phyloP scores from a whole-genome alignment of 2,329 filamentous ascomycete species.

The Alternaria ventricosa region DNA sequence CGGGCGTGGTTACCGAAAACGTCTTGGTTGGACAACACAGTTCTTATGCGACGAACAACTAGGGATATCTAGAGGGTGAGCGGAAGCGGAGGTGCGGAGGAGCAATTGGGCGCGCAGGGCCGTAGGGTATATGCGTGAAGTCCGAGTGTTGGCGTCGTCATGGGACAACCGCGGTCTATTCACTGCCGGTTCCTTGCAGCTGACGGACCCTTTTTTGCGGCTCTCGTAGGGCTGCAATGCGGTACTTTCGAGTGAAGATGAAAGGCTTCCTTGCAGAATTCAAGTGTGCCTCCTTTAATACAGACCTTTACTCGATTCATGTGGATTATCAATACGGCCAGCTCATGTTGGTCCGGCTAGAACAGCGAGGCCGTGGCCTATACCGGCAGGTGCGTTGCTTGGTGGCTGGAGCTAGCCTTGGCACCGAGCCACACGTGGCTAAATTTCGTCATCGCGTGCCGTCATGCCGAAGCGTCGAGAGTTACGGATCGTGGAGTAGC shows the following conservation, averaged over 20 bases:
- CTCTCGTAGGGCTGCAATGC: constrained; percentile 9
- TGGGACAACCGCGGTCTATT: constrained; percentile 5
- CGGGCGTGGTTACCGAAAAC: constrained; percentile 25
- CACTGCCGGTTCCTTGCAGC: constrained; percentile 9
- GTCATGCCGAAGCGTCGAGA: constrained; percentile 3
- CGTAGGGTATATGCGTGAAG: constrained; percentile 1
- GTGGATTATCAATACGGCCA: background rate
- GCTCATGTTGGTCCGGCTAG: background rate
- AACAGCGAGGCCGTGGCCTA: background rate
- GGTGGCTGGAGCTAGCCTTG: constrained; percentile 8
- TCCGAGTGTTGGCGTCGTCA: constrained; percentile 9
- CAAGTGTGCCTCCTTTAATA: background rate
- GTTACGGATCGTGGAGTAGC: background rate
- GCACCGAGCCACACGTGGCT: constrained; percentile 13
- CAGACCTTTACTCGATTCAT: background rate
- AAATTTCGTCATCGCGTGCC: constrained; percentile 5
- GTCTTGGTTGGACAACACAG: constrained; percentile 19
- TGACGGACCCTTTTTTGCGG: constrained; percentile 11
- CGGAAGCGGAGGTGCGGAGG: background rate
- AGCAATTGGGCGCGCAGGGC: constrained; percentile 4
- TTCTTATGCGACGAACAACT: constrained; percentile 9
- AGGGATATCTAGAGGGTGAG: constrained; percentile 5
- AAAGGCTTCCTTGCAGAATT: background rate
- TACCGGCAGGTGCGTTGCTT: constrained; percentile 1
- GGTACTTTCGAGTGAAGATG: background rate